Percentiles rank a stretch among this genome's conserved stretches.
Conservation (phyloP, 148 eudicot genomes). For the Rhododendron henanense region DNA sequence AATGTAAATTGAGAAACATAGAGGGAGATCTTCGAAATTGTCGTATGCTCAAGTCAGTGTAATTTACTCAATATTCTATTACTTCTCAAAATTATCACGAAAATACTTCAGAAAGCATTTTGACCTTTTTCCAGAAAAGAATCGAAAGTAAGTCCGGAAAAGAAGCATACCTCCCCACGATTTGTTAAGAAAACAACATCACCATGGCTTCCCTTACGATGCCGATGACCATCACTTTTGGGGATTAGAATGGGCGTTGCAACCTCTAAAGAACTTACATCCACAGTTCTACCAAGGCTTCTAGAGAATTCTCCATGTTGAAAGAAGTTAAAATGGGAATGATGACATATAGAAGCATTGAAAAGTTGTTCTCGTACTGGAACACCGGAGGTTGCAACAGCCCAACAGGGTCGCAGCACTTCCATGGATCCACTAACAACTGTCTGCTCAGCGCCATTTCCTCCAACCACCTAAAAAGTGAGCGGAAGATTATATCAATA, state of each 20-base stretch:
- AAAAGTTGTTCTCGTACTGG: constrained; percentile 98
- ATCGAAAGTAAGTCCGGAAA: background rate
- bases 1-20: background rate
- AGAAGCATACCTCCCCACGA: constrained; percentile 79
- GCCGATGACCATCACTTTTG: constrained; percentile 76
- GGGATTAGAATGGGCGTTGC: constrained; percentile 92
- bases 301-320: constrained; percentile 83
- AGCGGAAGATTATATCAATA: constrained; percentile 1
- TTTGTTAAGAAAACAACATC: constrained; percentile 89
- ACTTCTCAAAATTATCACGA: background rate
- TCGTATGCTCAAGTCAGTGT: background rate
- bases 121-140: background rate
- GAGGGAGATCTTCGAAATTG: background rate
- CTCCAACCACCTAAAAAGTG: constrained; percentile 81
- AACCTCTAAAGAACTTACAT: constrained; percentile 81
- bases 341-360: constrained; percentile 93
- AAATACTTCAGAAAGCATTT: background rate
- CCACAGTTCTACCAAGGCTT: constrained; percentile 56
- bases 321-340: constrained; percentile 71
- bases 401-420: constrained; percentile 98
- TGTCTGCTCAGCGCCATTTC: constrained; percentile 86
- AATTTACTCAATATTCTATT: background rate
- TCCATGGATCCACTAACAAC: constrained; percentile 99
- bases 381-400: constrained; percentile 97
- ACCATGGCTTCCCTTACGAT: constrained; percentile 87